Percentiles rank a stretch among this genome's conserved stretches.
These are phyloP conservation scores for Pilatotrama ljubarskyi DNA, from an alignment of 768 basidiomycete genomes.

Conservation along the genomic window DNA sequence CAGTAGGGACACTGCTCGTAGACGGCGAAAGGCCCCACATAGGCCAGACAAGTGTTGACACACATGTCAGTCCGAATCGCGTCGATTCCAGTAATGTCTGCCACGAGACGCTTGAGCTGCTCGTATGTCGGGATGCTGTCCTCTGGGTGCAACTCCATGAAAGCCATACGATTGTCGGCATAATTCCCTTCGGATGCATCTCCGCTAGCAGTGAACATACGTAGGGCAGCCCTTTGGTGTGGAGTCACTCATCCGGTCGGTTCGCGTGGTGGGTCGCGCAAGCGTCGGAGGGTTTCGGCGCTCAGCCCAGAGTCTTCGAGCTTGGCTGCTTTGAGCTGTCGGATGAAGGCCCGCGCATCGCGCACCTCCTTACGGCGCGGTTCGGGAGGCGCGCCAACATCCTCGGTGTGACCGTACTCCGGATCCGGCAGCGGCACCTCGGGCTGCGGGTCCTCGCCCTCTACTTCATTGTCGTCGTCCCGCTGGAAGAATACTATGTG, in stretches of 20 bases:
- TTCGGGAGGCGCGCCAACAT: background rate
- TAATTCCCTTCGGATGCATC: constrained; percentile 37
- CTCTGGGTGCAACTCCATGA: constrained; percentile 29
- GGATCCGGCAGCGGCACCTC: background rate
- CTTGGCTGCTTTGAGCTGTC: background rate
- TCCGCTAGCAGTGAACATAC: constrained; percentile 29
- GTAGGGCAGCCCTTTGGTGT: background rate
- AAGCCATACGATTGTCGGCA: constrained; percentile 22
- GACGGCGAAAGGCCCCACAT: constrained; percentile 37
- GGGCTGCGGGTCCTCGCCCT: background rate
- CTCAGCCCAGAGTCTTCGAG: background rate
- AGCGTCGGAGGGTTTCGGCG: background rate
- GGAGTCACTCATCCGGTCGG: background rate
- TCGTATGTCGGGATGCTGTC: constrained; percentile 16
- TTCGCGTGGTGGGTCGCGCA: background rate
- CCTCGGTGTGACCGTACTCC: background rate
- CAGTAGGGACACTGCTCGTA: constrained; percentile 36
- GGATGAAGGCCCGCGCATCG: background rate
- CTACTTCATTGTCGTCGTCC: no score
- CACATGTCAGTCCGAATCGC: constrained; percentile 44
- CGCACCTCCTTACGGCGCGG: background rate
- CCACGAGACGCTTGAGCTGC: background rate
- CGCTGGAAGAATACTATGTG: no score
- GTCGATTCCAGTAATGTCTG: constrained; percentile 32
- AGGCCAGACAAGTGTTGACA: constrained; percentile 41